Base-by-base conservation (phyloP, 1,284 basidiomycete species). In the Pisolithus thermaeus region DNA sequence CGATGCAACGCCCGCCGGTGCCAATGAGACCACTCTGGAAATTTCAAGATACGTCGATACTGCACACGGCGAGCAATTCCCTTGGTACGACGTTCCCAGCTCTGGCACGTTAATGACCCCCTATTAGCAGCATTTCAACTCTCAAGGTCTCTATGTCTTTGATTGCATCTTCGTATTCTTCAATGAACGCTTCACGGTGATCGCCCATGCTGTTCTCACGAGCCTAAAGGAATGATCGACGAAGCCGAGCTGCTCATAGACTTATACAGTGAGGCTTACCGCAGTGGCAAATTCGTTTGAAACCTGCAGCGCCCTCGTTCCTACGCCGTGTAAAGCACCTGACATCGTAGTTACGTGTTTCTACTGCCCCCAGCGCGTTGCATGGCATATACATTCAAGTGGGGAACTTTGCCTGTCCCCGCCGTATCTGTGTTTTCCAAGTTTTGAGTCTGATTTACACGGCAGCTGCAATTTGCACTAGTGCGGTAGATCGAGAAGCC, bases 31-130 rank as follows among this genome's bases (percentile, higher is more conserved):
- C 3, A 68, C 66, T 4, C 30, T 64, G 20, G 56, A 56, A 32
- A 30, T 70, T 16, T 53, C 57, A 4, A 59, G 70, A 25, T 71
- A 66, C 51, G 50, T 56, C 30, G 58, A 70, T 42, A 9, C 40
- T 42, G 52, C 64, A 3, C 61, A 58, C 27, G 52, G 59, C 7
- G 40, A 52, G 3, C 54, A 58, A 20, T 62, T 65, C 41, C 59
- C 61, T 4, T 72, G 70, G 69, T 71, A 64, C 48, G 70, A 72
- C 47, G 52, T 71, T 20, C 70, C 70, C 0, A 70, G 70, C 16
- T 66, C 70, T 8, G 68, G 66, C 8, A 72, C 70, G 3, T 52
- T 69, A 16, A 64, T 60, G 36, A 53, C 64, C 46, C 61, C 61
- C 22, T 63, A 68, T 51, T 71, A 68, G 18, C 18, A 20, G 18